phyloP scores from a whole-genome alignment of 305 asterid species.

The Fraxinus velutina region DNA sequence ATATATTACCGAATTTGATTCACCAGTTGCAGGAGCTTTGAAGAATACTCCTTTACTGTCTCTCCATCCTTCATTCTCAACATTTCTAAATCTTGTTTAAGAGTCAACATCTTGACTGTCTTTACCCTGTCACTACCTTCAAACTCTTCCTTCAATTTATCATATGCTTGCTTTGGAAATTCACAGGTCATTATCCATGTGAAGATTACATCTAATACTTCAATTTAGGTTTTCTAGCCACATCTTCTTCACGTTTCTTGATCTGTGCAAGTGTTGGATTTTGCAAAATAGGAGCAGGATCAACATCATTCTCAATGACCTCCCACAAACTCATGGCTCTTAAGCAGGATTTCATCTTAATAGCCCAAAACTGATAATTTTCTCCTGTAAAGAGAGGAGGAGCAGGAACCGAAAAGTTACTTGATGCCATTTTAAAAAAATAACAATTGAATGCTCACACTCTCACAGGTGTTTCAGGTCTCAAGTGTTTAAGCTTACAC shows the following conservation, averaged over 20 bases:
- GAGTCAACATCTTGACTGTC: neutral
- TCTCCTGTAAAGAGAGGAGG: neutral
- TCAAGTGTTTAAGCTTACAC: neutral
- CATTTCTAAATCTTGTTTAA: neutral
- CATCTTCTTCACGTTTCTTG: neutral
- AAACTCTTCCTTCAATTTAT: neutral
- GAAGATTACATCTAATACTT: neutral
- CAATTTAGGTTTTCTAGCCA: neutral
- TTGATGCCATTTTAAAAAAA: neutral
- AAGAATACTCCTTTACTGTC: neutral
- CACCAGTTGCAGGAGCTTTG: neutral
- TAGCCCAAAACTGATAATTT: neutral
- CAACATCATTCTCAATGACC: neutral
- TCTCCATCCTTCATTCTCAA: neutral
- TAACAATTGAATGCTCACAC: neutral
- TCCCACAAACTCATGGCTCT: neutral
- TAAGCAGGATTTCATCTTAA: neutral
- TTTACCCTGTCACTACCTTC: neutral
- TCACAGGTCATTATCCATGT: neutral
- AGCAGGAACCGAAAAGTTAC: neutral
- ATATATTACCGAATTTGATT: neutral
- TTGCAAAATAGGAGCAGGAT: neutral
- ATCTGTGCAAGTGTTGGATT: neutral
- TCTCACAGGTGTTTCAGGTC: neutral
- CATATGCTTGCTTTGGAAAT: neutral